Evolutionary conservation across 768 basidiomycete genomes (phyloP).

Genomic region (Lepiota subincarnata): DNA sequence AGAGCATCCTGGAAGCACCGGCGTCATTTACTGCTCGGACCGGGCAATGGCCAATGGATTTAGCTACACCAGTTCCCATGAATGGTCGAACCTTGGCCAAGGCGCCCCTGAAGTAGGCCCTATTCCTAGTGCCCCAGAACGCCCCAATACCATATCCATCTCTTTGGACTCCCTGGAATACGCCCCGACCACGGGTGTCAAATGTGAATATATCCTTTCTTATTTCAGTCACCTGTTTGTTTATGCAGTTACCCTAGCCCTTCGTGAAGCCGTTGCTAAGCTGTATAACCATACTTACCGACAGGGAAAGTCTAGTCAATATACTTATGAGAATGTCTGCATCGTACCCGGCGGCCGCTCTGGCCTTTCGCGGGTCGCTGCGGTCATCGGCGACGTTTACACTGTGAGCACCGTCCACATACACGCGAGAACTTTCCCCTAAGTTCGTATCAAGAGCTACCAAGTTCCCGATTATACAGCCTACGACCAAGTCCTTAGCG

Average conservation of each 20-base stretch:
- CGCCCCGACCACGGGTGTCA: slow-evolving; percentile 90
- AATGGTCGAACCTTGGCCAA: slow-evolving; percentile 90
- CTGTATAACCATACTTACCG: slow-evolving; percentile 89
- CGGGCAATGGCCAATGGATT: slow-evolving; percentile 96
- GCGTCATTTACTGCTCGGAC: slow-evolving; percentile 83
- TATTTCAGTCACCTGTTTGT: background rate
- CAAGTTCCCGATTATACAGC: slow-evolving; percentile 92
- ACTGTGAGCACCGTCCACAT: slow-evolving; percentile 41
- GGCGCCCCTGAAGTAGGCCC: slow-evolving; percentile 87
- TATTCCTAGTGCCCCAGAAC: slow-evolving; percentile 68
- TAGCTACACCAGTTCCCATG: slow-evolving; percentile 68
- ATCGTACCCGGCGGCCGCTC: slow-evolving; percentile 94
- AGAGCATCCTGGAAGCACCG: slow-evolving; percentile 66
- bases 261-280: slow-evolving; percentile 86
- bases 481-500: slow-evolving; percentile 78
- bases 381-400: slow-evolving; percentile 88
- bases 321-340: slow-evolving; percentile 89
- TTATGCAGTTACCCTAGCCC: slow-evolving; percentile 34
- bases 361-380: slow-evolving; percentile 85
- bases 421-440: background rate
- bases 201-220: slow-evolving; percentile 38
- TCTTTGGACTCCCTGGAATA: slow-evolving; percentile 79
- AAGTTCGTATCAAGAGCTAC: slow-evolving; percentile 53
- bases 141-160: slow-evolving; percentile 62
- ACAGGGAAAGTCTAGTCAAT: slow-evolving; percentile 73